Evolutionary conservation across 495 filamentous ascomycete genomes (phyloP), one percentile per base, ranked within the genome.

Genomic region (Annulohypoxylon nitens): DNA sequence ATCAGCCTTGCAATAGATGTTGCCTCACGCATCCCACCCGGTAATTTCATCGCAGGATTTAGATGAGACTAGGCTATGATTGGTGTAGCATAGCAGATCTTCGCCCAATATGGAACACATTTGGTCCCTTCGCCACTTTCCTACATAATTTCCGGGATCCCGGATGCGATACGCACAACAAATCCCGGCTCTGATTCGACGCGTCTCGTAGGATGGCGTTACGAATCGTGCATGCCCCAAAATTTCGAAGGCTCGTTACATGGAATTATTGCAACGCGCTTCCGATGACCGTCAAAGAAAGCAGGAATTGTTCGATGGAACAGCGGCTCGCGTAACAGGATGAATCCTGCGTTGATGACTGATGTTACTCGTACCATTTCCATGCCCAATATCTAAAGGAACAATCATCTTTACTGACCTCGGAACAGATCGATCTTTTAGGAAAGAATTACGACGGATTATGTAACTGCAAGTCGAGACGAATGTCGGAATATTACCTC

Each of bases 11-110:
- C 14, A 36, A 23, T 64, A 12, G 25, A 39, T 34, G 26, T 26
- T 18, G 34, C 34, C 47, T 14, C 37, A 37, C 34, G 2, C 20
- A 25, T 30, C 61, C 36, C 10, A 41, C 61, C 36, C 34, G 41
- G 20, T 57, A 16, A 57, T 20, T 16, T 18, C 26, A 33, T 37
- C 18, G 14, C 30, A 34, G 14, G 53, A 18, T 18, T 57, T 26
- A 37, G 30, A 57, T 37, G 53, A 37, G 20, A 37, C 18, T 10
- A 33, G n/a, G n/a, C 18, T 14, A 37, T 57, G 53, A 20, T 57
- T 57, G 53, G 53, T 36, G 53, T 57, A 37, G 30, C 20, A 34
- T 57, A n/a, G 53, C n/a, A 10, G 53, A 57, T 57, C 53, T 37
- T 37, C 30, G 36, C 53, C 53, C 9, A 57, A 57, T 57, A n/a